Percentiles rank a stretch among this genome's conserved stretches.
phyloP scores from a whole-genome alignment of 345 rosid species.

The Geranium rotundifolium region DNA sequence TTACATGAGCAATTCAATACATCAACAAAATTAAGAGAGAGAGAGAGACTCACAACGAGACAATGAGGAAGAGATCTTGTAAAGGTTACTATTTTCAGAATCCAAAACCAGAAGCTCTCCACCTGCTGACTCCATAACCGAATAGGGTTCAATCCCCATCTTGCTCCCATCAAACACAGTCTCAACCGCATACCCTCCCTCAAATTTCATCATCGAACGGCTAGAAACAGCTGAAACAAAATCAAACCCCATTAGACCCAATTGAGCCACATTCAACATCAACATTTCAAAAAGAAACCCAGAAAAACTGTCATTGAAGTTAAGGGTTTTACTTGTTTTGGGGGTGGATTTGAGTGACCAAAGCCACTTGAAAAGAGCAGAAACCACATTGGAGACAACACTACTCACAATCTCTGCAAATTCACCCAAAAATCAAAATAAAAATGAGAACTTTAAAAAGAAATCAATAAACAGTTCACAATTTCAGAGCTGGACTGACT shows the following conservation, averaged over 20 bases:
- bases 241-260: conserved; percentile 10
- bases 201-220: conserved; percentile 91
- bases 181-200: conserved; percentile 86
- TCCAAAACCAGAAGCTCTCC: conserved; percentile 90
- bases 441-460: not conserved
- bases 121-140: conserved; percentile 53
- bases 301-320: too few species aligned
- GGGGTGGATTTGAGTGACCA: conserved; percentile 77
- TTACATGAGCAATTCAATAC: not conserved
- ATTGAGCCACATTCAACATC: not conserved
- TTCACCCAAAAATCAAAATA: conserved; percentile 2
- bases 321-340: conserved; percentile 37
- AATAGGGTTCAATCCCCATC: conserved; percentile 77
- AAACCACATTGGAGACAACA: conserved; percentile 63
- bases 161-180: conserved; percentile 96
- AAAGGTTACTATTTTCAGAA: conserved; percentile 72
- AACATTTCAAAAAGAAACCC: not conserved
- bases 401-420: conserved; percentile 65
- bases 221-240: conserved; percentile 47
- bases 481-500: conserved; percentile 21
- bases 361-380: conserved; percentile 73
- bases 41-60: conserved; percentile 53
- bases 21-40: not conserved
- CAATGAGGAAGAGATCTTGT: conserved; percentile 72
- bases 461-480: not conserved